Percentiles rank a stretch among this genome's conserved stretches.
phyloP scores from a whole-genome alignment of 768 basidiomycete genomes.

The Lentinula guzmanii region DNA sequence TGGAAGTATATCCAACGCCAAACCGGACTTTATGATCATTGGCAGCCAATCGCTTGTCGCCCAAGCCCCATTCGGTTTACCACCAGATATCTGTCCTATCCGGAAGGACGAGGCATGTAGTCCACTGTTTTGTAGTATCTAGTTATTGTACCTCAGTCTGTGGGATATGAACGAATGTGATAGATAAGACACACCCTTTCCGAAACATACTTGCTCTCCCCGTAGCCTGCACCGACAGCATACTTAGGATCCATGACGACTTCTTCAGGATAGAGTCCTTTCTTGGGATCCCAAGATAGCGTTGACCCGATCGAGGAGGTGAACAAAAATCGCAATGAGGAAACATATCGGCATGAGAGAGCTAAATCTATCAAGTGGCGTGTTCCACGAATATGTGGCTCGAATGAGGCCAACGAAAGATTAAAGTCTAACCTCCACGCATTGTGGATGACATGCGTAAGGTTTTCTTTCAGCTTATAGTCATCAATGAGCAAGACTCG shows the following conservation, averaged over 20 bases:
- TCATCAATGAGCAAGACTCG: too few species aligned
- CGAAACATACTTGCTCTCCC: slow-evolving; percentile 15
- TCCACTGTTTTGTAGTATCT: slow-evolving; percentile 24
- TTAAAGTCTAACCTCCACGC: slow-evolving; percentile 36
- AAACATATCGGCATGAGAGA: neutral
- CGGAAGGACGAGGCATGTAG: slow-evolving; percentile 25
- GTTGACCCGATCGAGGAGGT: slow-evolving; percentile 22
- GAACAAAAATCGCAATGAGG: slow-evolving; percentile 20
- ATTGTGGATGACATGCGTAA: slow-evolving; percentile 23
- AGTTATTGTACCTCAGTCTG: too few species aligned
- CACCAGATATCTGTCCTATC: slow-evolving; percentile 41
- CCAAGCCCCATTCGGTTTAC: slow-evolving; percentile 34
- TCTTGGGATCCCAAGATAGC: slow-evolving; percentile 18
- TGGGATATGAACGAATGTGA: too few species aligned
- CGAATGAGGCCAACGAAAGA: slow-evolving; percentile 24
- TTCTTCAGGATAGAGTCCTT: slow-evolving; percentile 17
- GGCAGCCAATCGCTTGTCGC: slow-evolving; percentile 42
- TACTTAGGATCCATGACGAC: slow-evolving; percentile 4
- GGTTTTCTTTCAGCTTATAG: neutral
- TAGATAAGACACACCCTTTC: slow-evolving; percentile 10
- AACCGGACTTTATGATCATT: slow-evolving; percentile 31
- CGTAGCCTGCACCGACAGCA: slow-evolving; percentile 11
- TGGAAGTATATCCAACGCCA: slow-evolving; percentile 21
- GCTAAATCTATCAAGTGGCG: slow-evolving; percentile 22
- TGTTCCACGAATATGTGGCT: slow-evolving; percentile 22